Evolutionary conservation across 768 basidiomycete genomes (phyloP).

Genomic region (Calocybe gangraenosa): DNA sequence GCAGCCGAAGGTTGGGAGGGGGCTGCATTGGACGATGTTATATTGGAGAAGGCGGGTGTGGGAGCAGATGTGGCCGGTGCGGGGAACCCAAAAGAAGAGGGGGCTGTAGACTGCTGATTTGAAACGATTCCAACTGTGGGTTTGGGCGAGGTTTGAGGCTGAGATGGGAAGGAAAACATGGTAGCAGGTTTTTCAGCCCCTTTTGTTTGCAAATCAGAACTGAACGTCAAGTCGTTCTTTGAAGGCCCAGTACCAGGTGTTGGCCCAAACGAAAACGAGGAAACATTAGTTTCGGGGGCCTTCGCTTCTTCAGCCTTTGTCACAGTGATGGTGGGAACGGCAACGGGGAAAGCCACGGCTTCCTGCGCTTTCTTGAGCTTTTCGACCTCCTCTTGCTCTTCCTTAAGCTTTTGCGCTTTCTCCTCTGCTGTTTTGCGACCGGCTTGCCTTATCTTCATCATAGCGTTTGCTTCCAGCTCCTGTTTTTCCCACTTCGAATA

Average conservation of each 20-base stretch:
- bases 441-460: constrained; percentile 62
- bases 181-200: constrained; percentile 9
- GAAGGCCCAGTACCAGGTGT: constrained; percentile 9
- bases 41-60: not conserved
- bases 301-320: constrained; percentile 24
- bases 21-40: not conserved
- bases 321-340: constrained; percentile 25
- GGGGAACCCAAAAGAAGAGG: constrained; percentile 11
- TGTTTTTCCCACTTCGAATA: constrained; percentile 87
- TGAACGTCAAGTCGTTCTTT: constrained; percentile 5
- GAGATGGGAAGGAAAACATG: constrained; percentile 8
- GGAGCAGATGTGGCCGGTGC: not conserved
- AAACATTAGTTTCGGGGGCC: constrained; percentile 17
- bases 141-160: constrained; percentile 13
- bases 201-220: not conserved
- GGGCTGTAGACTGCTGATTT: constrained; percentile 7
- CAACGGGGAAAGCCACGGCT: constrained; percentile 18
- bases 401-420: constrained; percentile 33
- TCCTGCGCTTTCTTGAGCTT: constrained; percentile 23
- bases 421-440: constrained; percentile 42
- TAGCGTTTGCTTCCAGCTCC: constrained; percentile 75
- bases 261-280: constrained; percentile 19
- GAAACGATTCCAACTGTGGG: constrained; percentile 6
- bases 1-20: constrained; percentile 4
- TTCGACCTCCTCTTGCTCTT: constrained; percentile 30